Base-by-base conservation (phyloP, 1,139 yeast species). In the Geotrichum histeridarum region DNA sequence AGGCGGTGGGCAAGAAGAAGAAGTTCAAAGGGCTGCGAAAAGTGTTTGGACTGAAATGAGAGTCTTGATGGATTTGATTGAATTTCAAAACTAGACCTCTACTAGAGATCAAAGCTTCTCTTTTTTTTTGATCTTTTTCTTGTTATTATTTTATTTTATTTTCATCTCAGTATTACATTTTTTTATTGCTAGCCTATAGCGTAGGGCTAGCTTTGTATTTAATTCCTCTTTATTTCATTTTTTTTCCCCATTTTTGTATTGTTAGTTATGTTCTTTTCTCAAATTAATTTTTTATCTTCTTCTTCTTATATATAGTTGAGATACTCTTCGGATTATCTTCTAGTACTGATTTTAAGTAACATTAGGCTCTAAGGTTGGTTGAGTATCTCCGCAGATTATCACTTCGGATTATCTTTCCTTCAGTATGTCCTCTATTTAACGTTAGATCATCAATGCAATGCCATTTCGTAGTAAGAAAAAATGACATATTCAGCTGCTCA, bases 1-100 rank as follows among this genome's bases (percentile, higher is more conserved):
- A 22, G 3, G 30, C 27, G n/a, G 1, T 22, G n/a, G 47, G 45
- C 42, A 64, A 63, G 60, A 65, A 65, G 60, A 65, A 65, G 56
- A 60, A 60, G 59, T 66, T 66, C 57, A 52, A 57, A n/a, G 64
- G 63, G 6, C 57, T 66, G 33, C 59, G 69, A 42, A 60, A 60
- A 47, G 62, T 65, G 17, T 65, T 66, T 56, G 65, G 67, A 12
- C 48, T 66, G 39, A 44, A 49, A 15, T 46, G 22, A 22, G 27
- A 22, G 27, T 3, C 27, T 22, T 22, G 27, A 22, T 22, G 27
- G 27, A 22, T 3, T 22, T 3, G 27, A 22, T 22, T 22, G 27
- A 22, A 22, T 22, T 22, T 22, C 27, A 22, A 22, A 5, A 22
- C 27, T 22, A 22, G 27, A 22, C 27, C 27, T 22, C 27, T 22